Conservation (phyloP, 768 basidiomycete species). For the Punctularia strigosozonata region DNA sequence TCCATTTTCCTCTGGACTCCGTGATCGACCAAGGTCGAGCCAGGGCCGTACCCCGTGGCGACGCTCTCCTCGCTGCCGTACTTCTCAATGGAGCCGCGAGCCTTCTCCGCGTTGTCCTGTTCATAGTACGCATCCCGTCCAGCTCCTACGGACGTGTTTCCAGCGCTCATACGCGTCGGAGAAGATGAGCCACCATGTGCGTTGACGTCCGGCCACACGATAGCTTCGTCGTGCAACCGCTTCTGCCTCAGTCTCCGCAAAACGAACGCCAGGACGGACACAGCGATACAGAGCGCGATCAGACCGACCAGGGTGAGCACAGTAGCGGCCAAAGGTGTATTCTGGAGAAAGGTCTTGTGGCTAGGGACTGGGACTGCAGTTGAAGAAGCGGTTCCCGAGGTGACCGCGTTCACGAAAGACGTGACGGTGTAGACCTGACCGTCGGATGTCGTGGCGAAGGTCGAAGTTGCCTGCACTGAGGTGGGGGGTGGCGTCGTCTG, state of each 20-base stretch:
- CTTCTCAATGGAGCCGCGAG: no score
- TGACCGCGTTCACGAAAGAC: constrained; percentile 13
- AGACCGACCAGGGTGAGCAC: constrained; percentile 45
- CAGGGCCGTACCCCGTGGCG: no score
- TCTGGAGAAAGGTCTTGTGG: constrained; percentile 45
- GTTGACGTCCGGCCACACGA: constrained; percentile 12
- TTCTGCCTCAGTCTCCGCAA: constrained; percentile 37
- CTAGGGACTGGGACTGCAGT: constrained; percentile 12
- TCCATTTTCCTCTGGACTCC: no score
- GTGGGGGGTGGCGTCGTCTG: neutral
- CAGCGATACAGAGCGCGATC: constrained; percentile 31
- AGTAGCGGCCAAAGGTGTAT: constrained; percentile 50
- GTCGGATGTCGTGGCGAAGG: constrained; percentile 6
- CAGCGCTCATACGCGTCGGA: constrained; percentile 3
- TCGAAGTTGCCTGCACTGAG: constrained; percentile 1
- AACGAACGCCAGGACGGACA: constrained; percentile 30
- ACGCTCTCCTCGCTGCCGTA: no score
- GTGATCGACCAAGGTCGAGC: no score
- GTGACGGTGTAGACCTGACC: constrained; percentile 11
- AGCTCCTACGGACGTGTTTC: no score
- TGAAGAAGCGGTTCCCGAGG: constrained; percentile 17
- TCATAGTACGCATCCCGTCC: no score
- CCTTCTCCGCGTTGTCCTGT: no score
- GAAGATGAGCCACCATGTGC: no score
- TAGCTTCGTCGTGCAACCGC: constrained; percentile 13